Base-by-base conservation (phyloP, 1,284 basidiomycete genomes). In the Trametes hirsuta region DNA sequence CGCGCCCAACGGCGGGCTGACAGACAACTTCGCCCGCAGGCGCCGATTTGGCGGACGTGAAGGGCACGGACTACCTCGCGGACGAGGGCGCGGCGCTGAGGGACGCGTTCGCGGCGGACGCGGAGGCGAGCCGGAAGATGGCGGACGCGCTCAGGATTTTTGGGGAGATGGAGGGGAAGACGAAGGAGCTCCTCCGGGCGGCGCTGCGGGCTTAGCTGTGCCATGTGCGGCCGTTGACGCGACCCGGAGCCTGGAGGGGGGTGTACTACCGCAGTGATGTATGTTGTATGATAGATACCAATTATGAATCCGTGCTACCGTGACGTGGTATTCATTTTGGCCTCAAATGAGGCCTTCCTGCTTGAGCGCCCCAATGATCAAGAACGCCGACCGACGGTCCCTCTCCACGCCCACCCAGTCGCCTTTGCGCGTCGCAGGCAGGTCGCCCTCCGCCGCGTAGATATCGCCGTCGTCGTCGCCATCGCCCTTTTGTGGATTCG, bases 351-450 rank as follows among this genome's bases (percentile, higher is more conserved):
- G 80, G 5, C 86, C 86, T 72, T 92, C 90, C 15, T 84, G 85
- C 66, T 82, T 82, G 61, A 92, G 70, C 22, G 87, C 86, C 56
- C 88, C 88, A 64, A 91, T 85, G 55, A 92, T 90, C 66, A 90
- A 73, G 73, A 84, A 92, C 14, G 90, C 90, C 14, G 89, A 90
- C 54, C 90, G 77, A 53, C 87, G 81, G 69, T 92, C 90, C 69
- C 90, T 82, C 68, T 90, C 87, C 47, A 89, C 79, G 3, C 90
- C 90, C 41, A 81, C 73, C 90, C 90, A 92, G 66, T 93, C 89
- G 0, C 86, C 82, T 64, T 79, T 78, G 53, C 76, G 77, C 58
- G 75, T 74, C 14, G 70, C 68, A 11, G 79, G 72, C 14, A 81
- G 73, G 50, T 84, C 84, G 18, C 84, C 83, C 45, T 85, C 81